Evolutionary conservation across 2,329 filamentous ascomycete species (phyloP).

Genomic region (Hymenoscyphus linearis): DNA sequence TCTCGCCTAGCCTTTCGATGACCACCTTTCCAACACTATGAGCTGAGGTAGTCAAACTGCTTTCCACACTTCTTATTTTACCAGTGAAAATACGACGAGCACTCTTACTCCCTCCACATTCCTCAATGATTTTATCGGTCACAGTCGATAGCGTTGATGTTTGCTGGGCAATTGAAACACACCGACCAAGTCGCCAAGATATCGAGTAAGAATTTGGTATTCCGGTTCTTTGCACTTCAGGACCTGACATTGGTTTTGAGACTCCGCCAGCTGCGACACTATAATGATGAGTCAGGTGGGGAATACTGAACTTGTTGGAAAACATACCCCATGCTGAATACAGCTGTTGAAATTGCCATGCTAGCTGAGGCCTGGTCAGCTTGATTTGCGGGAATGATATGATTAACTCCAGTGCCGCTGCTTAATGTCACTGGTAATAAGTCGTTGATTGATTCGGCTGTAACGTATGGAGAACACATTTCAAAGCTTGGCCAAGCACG

Average conservation of each 20-base stretch:
- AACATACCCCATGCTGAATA: background rate
- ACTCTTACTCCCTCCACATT: conserved; percentile 48
- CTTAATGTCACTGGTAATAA: background rate
- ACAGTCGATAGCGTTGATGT: conserved; percentile 32
- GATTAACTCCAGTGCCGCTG: background rate
- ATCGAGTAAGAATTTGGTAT: conserved; percentile 39
- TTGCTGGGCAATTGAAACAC: background rate
- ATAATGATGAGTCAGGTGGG: background rate
- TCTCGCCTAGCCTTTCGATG: conserved; percentile 41
- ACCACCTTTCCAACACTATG: background rate
- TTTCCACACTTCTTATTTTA: conserved; percentile 57
- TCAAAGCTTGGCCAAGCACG: conserved; percentile 41
- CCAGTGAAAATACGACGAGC: conserved; percentile 57
- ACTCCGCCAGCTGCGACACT: conserved; percentile 34
- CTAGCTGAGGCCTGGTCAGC: background rate
- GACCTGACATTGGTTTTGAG: conserved; percentile 35
- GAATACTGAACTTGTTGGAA: background rate
- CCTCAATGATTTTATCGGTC: conserved; percentile 52
- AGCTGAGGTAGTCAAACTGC: conserved; percentile 38
- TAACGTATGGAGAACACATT: conserved; percentile 40
- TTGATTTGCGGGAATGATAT: background rate
- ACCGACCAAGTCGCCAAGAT: conserved; percentile 48
- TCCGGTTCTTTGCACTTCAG: conserved; percentile 33
- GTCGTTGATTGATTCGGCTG: background rate
- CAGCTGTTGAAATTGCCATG: background rate